phyloP scores from a whole-genome alignment of 2,329 filamentous ascomycete genomes.

The Furcasterigmium sp. region DNA sequence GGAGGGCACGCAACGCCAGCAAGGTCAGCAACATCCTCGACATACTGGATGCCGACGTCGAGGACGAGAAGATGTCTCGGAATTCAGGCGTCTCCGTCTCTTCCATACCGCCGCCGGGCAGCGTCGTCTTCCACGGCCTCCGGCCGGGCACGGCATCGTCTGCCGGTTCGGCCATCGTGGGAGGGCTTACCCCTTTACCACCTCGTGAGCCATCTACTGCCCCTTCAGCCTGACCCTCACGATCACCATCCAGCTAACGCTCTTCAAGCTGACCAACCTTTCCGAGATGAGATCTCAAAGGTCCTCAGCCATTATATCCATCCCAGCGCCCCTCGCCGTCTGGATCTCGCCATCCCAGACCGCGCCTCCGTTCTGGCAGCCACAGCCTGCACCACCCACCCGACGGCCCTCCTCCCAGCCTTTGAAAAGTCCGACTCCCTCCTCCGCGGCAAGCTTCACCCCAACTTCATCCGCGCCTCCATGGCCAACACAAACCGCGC shows the following conservation, averaged over 20 bases:
- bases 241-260: neutral
- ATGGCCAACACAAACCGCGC: conserved; percentile 30
- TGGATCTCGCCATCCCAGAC: conserved; percentile 31
- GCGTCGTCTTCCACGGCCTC: neutral
- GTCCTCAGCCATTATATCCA: conserved; percentile 33
- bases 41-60: conserved; percentile 11
- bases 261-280: conserved; percentile 27
- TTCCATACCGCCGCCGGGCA: neutral
- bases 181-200: neutral
- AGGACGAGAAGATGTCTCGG: conserved; percentile 3
- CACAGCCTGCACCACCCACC: conserved; percentile 36
- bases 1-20: conserved; percentile 9
- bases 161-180: neutral
- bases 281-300: conserved; percentile 30
- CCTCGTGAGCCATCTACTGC: too few relatives aligned
- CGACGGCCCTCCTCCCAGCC: conserved; percentile 33
- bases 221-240: neutral
- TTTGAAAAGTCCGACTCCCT: conserved; percentile 29
- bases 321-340: conserved; percentile 24
- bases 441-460: conserved; percentile 30
- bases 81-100: neutral
- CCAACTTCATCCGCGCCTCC: conserved; percentile 31
- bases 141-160: neutral
- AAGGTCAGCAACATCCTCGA: conserved; percentile 13
- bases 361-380: conserved; percentile 32